phyloP scores from a whole-genome alignment of 768 basidiomycete species.

The Boletus speciosus region DNA sequence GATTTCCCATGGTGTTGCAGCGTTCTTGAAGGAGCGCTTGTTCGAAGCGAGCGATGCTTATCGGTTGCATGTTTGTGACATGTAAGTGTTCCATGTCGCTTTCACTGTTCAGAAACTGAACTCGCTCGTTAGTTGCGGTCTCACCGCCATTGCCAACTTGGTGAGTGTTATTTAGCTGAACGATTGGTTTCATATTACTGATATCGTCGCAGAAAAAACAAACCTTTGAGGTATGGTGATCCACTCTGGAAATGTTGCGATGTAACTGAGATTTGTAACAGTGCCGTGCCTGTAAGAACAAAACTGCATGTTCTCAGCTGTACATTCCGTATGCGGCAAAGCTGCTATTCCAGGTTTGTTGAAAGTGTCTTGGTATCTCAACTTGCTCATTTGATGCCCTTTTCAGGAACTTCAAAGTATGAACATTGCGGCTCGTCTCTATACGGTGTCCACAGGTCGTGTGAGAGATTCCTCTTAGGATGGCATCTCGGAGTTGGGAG shows the following conservation, averaged over 20 bases:
- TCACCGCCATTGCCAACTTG: slow-evolving; percentile 96
- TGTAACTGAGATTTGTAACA: slow-evolving; percentile 19
- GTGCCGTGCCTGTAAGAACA: slow-evolving; percentile 97
- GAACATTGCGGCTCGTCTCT: slow-evolving; percentile 88
- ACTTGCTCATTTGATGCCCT: background rate
- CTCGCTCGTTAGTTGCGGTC: slow-evolving; percentile 63
- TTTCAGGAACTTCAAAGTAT: slow-evolving; percentile 87
- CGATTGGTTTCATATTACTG: slow-evolving; percentile 8
- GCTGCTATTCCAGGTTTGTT: slow-evolving; percentile 83
- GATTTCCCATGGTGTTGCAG: slow-evolving; percentile 99
- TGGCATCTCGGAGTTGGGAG: background rate
- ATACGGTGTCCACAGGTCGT: slow-evolving; percentile 83
- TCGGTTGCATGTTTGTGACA: slow-evolving; percentile 93
- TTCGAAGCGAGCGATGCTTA: slow-evolving; percentile 93
- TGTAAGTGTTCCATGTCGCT: slow-evolving; percentile 50
- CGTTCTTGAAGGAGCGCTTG: slow-evolving; percentile 95
- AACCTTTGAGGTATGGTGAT: slow-evolving; percentile 73
- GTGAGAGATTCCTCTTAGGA: slow-evolving; percentile 54
- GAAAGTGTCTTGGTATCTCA: background rate
- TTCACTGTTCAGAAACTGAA: slow-evolving; percentile 5
- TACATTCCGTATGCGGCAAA: slow-evolving; percentile 98
- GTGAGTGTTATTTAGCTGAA: slow-evolving; percentile 42
- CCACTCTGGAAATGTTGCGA: background rate
- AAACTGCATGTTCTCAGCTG: slow-evolving; percentile 87
- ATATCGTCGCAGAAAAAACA: slow-evolving; percentile 76